Base-by-base conservation (phyloP, 768 basidiomycete species). In the Aureoboletus auriporus region DNA sequence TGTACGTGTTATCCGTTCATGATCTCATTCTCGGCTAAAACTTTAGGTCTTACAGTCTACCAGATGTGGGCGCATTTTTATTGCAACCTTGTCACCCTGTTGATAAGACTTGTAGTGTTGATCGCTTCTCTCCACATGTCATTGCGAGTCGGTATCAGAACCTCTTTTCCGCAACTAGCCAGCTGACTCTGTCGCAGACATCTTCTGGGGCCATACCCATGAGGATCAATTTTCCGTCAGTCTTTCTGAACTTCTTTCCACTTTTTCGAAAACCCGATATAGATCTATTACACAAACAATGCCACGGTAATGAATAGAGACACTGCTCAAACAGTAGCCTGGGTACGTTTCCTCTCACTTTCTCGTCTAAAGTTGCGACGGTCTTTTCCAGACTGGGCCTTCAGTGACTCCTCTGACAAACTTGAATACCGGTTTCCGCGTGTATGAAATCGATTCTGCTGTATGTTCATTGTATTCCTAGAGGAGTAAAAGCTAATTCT, bases 201-300 rank as follows among this genome's bases (percentile, higher is more conserved):
- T 88, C n/a, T 87, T 89, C 71, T 89, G 74, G 60, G 87, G 87
- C 6, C 88, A 89, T 57, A 79, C 82, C 0, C 86, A 89, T 47
- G 83, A 88, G 61, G 86, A 89, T 63, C 76, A 86, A 65, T 54
- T 86, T 35, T 81, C 77, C 28, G 84, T 84, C 50, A 26, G 73
- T 47, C 28, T n/a, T 41, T 46, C 13, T 8, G 29, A 38, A 23
- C n/a, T 26, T 17, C 3, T 16, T 7, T 28, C 27, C 14, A 37
- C 11, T 39, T 43, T 14, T 39, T 44, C 30, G 31, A 42, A 34
- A 47, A 37, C 31, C 8, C 13, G 26, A 44, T 39, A 28, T 43
- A 86, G 83, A 82, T 88, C 34, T 89, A 76, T 63, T 88, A 89
- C 58, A 62, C 78, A 13, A 86, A 87, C 62, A 89, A 88, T 59